Conservation (phyloP, 306 rosid species). For the Trifolium fragiferum region DNA sequence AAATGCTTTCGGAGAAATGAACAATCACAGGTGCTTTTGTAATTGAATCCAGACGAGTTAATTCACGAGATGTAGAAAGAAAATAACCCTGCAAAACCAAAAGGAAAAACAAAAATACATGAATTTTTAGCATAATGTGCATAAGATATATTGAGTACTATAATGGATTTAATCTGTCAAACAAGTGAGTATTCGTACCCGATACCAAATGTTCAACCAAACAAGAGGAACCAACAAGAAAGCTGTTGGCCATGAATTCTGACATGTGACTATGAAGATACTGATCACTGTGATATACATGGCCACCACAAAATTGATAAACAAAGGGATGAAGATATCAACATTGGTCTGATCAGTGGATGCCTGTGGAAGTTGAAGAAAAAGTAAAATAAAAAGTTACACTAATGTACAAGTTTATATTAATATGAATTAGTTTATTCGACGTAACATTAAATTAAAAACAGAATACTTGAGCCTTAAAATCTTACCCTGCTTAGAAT, state of each 20-base stretch:
- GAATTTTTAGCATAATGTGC: slow-evolving; percentile 13
- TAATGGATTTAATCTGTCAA: not conserved
- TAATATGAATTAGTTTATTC: slow-evolving; percentile 5
- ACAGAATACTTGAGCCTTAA: slow-evolving; percentile 9
- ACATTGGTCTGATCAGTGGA: slow-evolving; percentile 94
- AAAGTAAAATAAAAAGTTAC: slow-evolving; percentile 10
- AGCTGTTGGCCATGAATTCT: slow-evolving; percentile 92
- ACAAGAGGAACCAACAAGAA: slow-evolving; percentile 83
- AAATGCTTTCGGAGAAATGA: slow-evolving; percentile 94
- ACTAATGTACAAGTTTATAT: slow-evolving; percentile 18
- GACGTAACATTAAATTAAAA: not conserved
- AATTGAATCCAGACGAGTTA: slow-evolving; percentile 87
- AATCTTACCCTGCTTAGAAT: slow-evolving; percentile 86
- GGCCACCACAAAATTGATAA: slow-evolving; percentile 55
- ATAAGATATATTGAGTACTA: slow-evolving; percentile 24
- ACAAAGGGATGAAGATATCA: slow-evolving; percentile 75
- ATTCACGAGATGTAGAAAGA: slow-evolving; percentile 86
- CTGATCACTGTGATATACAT: slow-evolving; percentile 80
- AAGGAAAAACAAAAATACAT: not conserved
- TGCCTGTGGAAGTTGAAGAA: slow-evolving; percentile 56
- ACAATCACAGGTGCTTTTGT: slow-evolving; percentile 96
- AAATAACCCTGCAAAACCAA: slow-evolving; percentile 68
- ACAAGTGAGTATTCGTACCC: slow-evolving; percentile 63
- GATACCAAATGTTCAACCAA: slow-evolving; percentile 93
- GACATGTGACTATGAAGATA: slow-evolving; percentile 71